Conservation (phyloP, 345 rosid species). For the Euphorbia lathyris region DNA sequence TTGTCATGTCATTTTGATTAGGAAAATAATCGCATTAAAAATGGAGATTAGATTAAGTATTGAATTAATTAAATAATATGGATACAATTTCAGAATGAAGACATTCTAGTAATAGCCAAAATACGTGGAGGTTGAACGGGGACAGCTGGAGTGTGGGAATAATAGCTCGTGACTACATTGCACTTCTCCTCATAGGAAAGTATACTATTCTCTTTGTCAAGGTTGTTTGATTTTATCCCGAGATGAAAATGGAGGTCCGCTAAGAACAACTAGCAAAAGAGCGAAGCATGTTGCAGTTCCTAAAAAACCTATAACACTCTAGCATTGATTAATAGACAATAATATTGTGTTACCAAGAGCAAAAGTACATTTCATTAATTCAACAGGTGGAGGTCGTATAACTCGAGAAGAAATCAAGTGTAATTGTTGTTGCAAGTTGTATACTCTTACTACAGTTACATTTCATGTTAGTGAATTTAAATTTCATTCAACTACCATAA, state of each 20-base stretch:
- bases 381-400: conserved; percentile 49
- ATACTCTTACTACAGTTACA: conserved; percentile 45
- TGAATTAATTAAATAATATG: neutral
- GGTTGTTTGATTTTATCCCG: conserved; percentile 46
- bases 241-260: no score
- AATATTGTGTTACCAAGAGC: conserved; percentile 55
- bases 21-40: neutral
- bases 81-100: neutral
- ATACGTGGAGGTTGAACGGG: no score
- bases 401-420: conserved; percentile 68
- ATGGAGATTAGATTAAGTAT: neutral
- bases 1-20: neutral
- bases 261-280: conserved; percentile 55
- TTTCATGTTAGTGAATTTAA: conserved; percentile 51
- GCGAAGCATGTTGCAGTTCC: conserved; percentile 38
- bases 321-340: conserved; percentile 74
- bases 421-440: conserved; percentile 53
- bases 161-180: no score
- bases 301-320: conserved; percentile 43
- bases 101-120: no score
- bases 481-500: conserved; percentile 42
- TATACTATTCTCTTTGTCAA: conserved; percentile 49
- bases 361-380: conserved; percentile 39
- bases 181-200: conserved; percentile 50
- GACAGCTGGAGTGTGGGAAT: no score